phyloP scores from a whole-genome alignment of 495 filamentous ascomycete genomes.

The Rostrohypoxylon terebratum region DNA sequence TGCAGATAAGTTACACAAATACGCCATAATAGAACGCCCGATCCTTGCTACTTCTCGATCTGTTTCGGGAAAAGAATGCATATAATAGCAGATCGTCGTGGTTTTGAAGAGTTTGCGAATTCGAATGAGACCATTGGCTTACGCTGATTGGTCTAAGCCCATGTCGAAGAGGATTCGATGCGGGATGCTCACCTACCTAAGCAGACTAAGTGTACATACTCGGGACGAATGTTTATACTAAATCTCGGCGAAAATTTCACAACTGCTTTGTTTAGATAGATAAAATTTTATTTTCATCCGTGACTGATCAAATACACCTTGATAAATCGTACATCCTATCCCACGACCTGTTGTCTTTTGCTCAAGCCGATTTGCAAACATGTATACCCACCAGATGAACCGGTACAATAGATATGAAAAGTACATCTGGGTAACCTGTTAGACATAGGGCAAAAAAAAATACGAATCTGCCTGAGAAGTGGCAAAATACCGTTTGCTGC shows the following conservation, averaged over 20 bases:
- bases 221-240: slow-evolving; percentile 16
- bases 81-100: slow-evolving; percentile 20
- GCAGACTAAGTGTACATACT: background rate
- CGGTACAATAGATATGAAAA: slow-evolving; percentile 36
- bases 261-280: slow-evolving; percentile 37
- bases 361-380: slow-evolving; percentile 31
- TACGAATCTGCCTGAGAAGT: background rate
- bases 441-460: background rate
- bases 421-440: background rate
- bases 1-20: slow-evolving; percentile 15
- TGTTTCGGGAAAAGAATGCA: slow-evolving; percentile 27
- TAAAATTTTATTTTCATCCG: slow-evolving; percentile 39
- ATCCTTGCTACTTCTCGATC: slow-evolving; percentile 20
- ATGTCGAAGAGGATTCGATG: slow-evolving; percentile 22
- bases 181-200: slow-evolving; percentile 5
- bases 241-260: slow-evolving; percentile 19
- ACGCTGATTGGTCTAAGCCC: slow-evolving; percentile 16
- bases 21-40: slow-evolving; percentile 16
- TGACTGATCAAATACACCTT: slow-evolving; percentile 20
- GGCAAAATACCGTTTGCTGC: slow-evolving; percentile 1
- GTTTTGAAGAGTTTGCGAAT: slow-evolving; percentile 13
- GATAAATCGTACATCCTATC: slow-evolving; percentile 29
- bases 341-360: slow-evolving; percentile 16
- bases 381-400: slow-evolving; percentile 25
- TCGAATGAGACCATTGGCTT: background rate